phyloP scores from a whole-genome alignment of 768 basidiomycete genomes.

The Leccinum uliginosum region DNA sequence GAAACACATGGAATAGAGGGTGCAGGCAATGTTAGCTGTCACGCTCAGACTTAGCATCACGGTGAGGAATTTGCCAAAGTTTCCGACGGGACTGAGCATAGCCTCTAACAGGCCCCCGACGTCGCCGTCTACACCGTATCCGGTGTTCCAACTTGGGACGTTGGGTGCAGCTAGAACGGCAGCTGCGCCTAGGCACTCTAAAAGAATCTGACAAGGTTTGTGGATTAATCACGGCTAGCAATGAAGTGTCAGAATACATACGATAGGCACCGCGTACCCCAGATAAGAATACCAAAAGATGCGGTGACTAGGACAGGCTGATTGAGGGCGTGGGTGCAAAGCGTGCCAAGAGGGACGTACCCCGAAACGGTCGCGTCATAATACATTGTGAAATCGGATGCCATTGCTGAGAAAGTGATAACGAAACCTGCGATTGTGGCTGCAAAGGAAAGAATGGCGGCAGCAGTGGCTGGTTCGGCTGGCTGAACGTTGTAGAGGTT shows the following conservation, averaged over 20 bases:
- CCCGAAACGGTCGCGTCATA: slow-evolving; percentile 54
- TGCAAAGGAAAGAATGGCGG: slow-evolving; percentile 57
- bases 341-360: slow-evolving; percentile 29
- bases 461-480: slow-evolving; percentile 49
- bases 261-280: slow-evolving; percentile 59
- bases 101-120: slow-evolving; percentile 64
- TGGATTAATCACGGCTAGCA: not conserved
- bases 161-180: slow-evolving; percentile 53
- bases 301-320: slow-evolving; percentile 37
- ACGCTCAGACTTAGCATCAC: slow-evolving; percentile 74
- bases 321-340: slow-evolving; percentile 6
- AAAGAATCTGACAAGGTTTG: slow-evolving; percentile 25
- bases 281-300: slow-evolving; percentile 64
- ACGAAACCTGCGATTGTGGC: slow-evolving; percentile 71
- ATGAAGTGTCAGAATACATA: slow-evolving; percentile 33
- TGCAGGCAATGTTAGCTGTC: slow-evolving; percentile 75
- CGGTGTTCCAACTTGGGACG: slow-evolving; percentile 53
- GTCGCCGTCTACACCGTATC: slow-evolving; percentile 48
- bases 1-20: slow-evolving; percentile 77
- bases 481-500: slow-evolving; percentile 49
- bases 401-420: slow-evolving; percentile 56
- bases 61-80: slow-evolving; percentile 68
- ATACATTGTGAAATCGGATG: slow-evolving; percentile 75
- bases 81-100: slow-evolving; percentile 55
- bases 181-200: slow-evolving; percentile 63